Evolutionary conservation across 805 yeast genomes (phyloP), one percentile per base, ranked within the genome.

Genomic region (Wickerhamiella lipophila): DNA sequence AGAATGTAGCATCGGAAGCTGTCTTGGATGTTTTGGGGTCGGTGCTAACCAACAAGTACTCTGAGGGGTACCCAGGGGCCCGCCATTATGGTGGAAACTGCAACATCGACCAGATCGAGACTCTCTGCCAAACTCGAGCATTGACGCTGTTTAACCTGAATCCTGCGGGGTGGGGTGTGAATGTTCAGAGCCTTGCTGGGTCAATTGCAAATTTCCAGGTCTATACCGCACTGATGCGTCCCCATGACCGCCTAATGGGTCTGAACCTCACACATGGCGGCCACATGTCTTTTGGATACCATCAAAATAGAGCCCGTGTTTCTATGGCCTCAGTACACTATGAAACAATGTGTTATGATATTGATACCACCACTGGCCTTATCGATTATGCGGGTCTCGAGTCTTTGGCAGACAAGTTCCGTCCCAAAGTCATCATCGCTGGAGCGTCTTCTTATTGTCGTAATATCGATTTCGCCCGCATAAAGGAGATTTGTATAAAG

Each of bases 11-110:
- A 49, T 83, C 96, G 45, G 81, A 82, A 56, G 83, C 97, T 27
- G 96, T 92, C 38, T 82, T 88, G 72, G 96, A 92, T 64, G 85
- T 94, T 25, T 79, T 89, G 64, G 97, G 97, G 58, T 82, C 96
- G 46, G 94, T 92, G 64, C 84, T 89, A 94, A 83, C 83, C 65
- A 92, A 92, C 79, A 92, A 92, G 72, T 92, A 92, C 72, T 86
- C 96, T 35, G 98, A 92, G 69, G 98, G 98, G 51, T 89, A 92
- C 70, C 98, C 98, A 50, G 97, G 97, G 56, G 95, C 92, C 57
- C 79, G 98, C 68, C 94, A 92, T 73, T 92, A 92, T 66, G 98
- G 98, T 67, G 97, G 97, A 65, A 92, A 92, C 67, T 94, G 89
- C 73, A 81, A 81, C 68, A 89, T 92, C 56, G 98, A 92, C 72